phyloP scores from a whole-genome alignment of 192 early-diverging fungal genomes.

The Backusella liffmaniae region DNA sequence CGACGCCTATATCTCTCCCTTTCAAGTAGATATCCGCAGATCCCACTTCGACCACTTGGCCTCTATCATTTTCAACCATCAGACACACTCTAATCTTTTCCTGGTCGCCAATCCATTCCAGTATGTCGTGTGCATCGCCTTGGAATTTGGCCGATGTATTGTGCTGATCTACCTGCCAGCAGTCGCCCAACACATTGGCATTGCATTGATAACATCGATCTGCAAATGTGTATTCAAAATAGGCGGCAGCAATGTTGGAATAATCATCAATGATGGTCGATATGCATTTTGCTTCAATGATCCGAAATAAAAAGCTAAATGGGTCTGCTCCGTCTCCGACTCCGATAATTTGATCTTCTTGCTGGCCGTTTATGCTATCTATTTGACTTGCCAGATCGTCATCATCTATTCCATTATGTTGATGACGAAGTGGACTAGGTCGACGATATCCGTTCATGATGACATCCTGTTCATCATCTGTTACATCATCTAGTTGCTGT shows the following conservation, averaged over 20 bases:
- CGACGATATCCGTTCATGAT: not conserved
- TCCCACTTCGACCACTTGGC: not conserved
- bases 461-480: not conserved
- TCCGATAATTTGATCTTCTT: not conserved
- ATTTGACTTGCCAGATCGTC: not conserved
- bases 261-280: not conserved
- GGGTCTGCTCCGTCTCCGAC: not conserved
- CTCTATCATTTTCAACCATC: not conserved
- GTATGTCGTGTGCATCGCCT: not conserved
- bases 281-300: not conserved
- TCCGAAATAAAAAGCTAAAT: conserved; percentile 7
- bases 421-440: not conserved
- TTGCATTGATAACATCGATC: not conserved
- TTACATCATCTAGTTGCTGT: not conserved
- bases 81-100: not conserved
- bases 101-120: not conserved
- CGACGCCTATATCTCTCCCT: not conserved
- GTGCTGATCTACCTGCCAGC: not conserved
- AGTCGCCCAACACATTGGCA: not conserved
- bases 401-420: not conserved
- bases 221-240: conserved; percentile 12
- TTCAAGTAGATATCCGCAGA: not conserved
- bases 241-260: not conserved
- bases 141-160: not conserved
- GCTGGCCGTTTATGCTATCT: not conserved